Evolutionary conservation across 345 rosid genomes (phyloP), one percentile per base, ranked within the genome.

Genomic region (Citrus glauca): DNA sequence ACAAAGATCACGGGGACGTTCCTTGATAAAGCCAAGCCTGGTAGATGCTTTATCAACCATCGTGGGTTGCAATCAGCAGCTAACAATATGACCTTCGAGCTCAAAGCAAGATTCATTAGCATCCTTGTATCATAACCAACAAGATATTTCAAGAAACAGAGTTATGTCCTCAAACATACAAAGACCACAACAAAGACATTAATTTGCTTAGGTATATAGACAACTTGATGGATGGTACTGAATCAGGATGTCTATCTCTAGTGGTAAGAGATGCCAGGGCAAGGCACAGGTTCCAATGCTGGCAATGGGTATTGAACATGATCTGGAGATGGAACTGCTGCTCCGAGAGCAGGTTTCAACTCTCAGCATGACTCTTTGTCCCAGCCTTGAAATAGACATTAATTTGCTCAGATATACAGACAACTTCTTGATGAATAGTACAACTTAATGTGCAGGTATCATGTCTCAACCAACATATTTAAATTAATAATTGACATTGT

Each of bases 51-150:
- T 20, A 89, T 88, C n/a, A 90, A 85, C 91, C 88, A 90, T 80
- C 87, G 84, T 5, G 98, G 93, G 81, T 89, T 86, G 87, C 93
- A 88, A 71, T 93, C 95, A 2, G 84, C 84, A 60, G 93, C 97
- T 10, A 91, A 40, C 53, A 93, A 81, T 77, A 92, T 80, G 27
- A 84, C 93, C 98, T 93, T 76, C 79, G 72, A 22, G 42, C 30
- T 9, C 56, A 55, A 65, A 16, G 71, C 7, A 24, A 65, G 27
- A 75, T 33, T 32, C 60, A 27, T 65, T n/a, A 63, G 33, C 67
- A 30, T 28, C 62, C 11, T 60, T 20, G 9, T 7, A 59, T 20
- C 25, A 63, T 42, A 10, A 53, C 30, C 16, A 24, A 48, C 65
- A 30, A 10, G 53, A 35, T 14, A 56, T 17, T 16, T 32, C 30